Conservation (phyloP, 75 land plant species). For the Cupressus sempervirens region DNA sequence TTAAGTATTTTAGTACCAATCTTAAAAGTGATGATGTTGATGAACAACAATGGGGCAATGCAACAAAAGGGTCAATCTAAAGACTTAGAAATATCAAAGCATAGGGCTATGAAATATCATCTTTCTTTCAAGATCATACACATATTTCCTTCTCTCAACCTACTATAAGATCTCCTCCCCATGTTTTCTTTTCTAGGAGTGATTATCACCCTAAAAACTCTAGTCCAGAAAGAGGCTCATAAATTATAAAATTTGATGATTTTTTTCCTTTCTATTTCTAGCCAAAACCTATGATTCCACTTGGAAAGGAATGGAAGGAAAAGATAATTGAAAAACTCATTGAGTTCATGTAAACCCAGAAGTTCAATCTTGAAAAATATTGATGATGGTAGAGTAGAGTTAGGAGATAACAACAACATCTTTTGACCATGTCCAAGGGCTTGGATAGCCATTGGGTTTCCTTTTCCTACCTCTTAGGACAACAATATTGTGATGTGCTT, state of each 20-base stretch:
- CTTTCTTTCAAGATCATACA: neutral
- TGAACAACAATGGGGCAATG: neutral
- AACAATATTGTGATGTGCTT: neutral
- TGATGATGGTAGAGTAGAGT: constrained; percentile 7
- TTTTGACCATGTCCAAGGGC: constrained; percentile 4
- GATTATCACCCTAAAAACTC: neutral
- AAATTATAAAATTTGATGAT: neutral
- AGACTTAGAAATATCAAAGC: neutral
- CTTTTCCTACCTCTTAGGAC: neutral
- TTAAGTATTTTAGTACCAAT: neutral
- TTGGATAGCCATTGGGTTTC: neutral
- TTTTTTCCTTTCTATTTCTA: neutral
- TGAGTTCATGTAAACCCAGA: constrained; percentile 1
- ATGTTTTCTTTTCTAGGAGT: neutral
- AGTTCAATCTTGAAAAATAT: neutral
- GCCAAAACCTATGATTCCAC: neutral
- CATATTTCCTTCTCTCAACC: neutral
- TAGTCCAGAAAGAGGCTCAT: neutral
- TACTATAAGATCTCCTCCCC: neutral
- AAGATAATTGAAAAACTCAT: neutral
- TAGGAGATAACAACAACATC: neutral
- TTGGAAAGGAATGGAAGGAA: neutral
- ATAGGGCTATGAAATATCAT: neutral
- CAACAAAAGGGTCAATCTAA: neutral
- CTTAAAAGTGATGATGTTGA: neutral